These are phyloP conservation scores for Parastagonospora nodorum DNA, from an alignment of 2,329 filamentous ascomycete genomes.

Conservation along the genomic window DNA sequence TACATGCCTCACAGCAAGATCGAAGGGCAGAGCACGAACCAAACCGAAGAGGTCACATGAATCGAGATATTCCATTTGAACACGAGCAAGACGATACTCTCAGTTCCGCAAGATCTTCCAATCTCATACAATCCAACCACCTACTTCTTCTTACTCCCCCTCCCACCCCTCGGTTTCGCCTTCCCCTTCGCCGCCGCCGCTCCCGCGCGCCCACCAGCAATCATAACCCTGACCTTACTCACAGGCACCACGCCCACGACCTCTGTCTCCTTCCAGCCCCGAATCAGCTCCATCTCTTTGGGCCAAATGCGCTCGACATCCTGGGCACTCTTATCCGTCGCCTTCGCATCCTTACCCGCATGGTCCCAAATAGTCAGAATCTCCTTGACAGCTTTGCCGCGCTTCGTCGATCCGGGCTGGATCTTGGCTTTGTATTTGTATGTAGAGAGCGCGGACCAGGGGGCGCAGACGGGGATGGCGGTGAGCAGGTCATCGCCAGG, in stretches of 20 bases:
- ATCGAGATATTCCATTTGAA: not conserved
- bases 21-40: no score
- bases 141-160: conserved; percentile 38
- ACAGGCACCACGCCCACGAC: conserved; percentile 81
- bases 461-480: conserved; percentile 66
- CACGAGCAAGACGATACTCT: not conserved
- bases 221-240: conserved; percentile 78
- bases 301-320: conserved; percentile 79
- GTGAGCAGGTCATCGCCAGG: conserved; percentile 81
- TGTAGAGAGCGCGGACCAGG: conserved; percentile 66
- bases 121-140: not conserved
- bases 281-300: conserved; percentile 82
- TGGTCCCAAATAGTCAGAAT: conserved; percentile 80
- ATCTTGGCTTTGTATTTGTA: conserved; percentile 96
- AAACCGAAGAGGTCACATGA: no score
- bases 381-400: conserved; percentile 92
- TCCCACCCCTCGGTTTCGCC: conserved; percentile 35
- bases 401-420: conserved; percentile 87
- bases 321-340: conserved; percentile 52
- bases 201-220: conserved; percentile 52
- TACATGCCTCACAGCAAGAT: no score
- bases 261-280: conserved; percentile 79
- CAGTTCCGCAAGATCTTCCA: no score
- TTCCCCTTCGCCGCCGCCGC: conserved; percentile 26
- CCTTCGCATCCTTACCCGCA: conserved; percentile 60